Conservation (phyloP, 225 moss, liverwort and hornwort genomes). For the Sphagnum tenellum region DNA sequence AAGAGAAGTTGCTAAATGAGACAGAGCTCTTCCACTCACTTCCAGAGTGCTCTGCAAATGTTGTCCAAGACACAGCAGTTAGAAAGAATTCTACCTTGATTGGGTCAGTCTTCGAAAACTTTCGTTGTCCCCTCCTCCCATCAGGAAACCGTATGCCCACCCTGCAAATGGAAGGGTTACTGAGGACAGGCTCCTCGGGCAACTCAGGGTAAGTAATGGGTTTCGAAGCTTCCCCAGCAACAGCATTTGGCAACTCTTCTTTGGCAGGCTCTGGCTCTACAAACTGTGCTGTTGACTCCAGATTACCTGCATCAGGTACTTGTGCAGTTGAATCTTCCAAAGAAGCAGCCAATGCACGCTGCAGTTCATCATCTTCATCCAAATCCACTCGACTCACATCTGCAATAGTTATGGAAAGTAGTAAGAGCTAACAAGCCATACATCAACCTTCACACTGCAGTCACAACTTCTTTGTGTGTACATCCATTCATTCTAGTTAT, state of each 20-base stretch:
- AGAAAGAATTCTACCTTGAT: constrained; percentile 46
- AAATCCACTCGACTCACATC: constrained; percentile 4
- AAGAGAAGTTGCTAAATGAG: too few relatives aligned
- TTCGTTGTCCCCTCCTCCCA: constrained; percentile 72
- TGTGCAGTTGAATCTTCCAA: constrained; percentile 30
- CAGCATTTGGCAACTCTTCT: constrained; percentile 21
- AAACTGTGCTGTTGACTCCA: constrained; percentile 22
- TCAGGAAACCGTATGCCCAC: constrained; percentile 91
- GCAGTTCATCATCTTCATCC: constrained; percentile 63
- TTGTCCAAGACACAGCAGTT: too few relatives aligned
- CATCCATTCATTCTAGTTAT: neutral
- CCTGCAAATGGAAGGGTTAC: constrained; percentile 52
- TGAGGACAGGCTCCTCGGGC: constrained; percentile 69
- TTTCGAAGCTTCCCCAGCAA: constrained; percentile 25
- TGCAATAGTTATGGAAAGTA: neutral
- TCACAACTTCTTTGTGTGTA: neutral
- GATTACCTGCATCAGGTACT: constrained; percentile 28
- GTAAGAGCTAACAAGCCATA: neutral
- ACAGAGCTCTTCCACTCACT: too few relatives aligned
- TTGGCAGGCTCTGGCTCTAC: constrained; percentile 6
- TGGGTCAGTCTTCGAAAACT: constrained; percentile 78
- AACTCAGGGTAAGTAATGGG: constrained; percentile 46
- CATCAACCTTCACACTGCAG: neutral
- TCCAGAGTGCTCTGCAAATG: too few relatives aligned
- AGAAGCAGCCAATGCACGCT: constrained; percentile 34